Conservation (phyloP, 331 rosid genomes). For the Cydonia oblonga region DNA sequence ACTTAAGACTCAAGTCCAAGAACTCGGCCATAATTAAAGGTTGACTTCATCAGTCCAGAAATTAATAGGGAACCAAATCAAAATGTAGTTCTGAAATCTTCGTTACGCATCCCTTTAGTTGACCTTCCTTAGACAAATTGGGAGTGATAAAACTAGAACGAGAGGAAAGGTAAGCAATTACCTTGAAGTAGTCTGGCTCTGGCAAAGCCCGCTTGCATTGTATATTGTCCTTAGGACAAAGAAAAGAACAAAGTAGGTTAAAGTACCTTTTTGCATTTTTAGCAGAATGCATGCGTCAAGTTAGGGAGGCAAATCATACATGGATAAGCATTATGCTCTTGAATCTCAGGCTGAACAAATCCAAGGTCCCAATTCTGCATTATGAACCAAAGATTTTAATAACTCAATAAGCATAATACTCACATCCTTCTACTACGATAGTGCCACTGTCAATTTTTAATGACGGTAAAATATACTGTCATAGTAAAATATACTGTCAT, state of each 20-base stretch:
- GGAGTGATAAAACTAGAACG: background rate
- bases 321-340: slow-evolving; percentile 6
- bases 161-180: background rate
- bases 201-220: background rate
- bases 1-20: background rate
- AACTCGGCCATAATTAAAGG: background rate
- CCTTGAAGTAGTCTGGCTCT: background rate
- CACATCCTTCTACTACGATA: background rate
- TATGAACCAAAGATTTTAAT: background rate
- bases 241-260: background rate
- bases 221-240: background rate
- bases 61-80: background rate
- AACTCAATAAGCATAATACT: background rate
- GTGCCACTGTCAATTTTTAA: background rate
- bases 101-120: background rate
- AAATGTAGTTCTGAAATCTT: background rate
- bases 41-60: too few relatives aligned
- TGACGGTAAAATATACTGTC: background rate
- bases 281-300: background rate
- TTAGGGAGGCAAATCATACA: background rate
- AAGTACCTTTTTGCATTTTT: background rate
- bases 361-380: slow-evolving; percentile 16
- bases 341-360: slow-evolving; percentile 11
- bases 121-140: background rate
- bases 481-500: background rate